Base-by-base conservation (phyloP, 2,329 filamentous ascomycete genomes). In the Tympanopsis confertula region DNA sequence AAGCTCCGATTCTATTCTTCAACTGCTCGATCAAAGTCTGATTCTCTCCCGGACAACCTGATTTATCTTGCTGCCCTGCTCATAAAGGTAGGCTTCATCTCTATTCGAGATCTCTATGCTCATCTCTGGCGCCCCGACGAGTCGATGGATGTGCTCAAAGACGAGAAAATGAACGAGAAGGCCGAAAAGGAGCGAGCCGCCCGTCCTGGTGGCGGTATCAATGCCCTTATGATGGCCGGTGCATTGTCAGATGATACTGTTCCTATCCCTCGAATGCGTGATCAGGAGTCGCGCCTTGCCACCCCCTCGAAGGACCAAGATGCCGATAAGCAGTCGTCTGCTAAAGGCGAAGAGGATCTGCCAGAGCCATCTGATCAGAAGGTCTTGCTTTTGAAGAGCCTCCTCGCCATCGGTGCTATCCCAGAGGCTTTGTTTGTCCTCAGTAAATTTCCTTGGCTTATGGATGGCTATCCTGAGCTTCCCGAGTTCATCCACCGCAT, bases 51-150 rank as follows among this genome's bases (percentile, higher is more conserved):
- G 0, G 85, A 91, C 28, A 98, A 98, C 48, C 69, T 98, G 3
- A 86, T 96, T 20, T 94, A 91, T 47, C 72, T 98, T 14, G 82
- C 88, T 0, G 88, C 91, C 1, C 71, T 96, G 22, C 73, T 98
- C 20, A 88, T 98, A 61, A 98, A 98, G 61, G 85, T 95, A 46
- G 93, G 91, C 1, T 98, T 98, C 56, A 86, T 98, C 42, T 95
- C 91, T 2, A 65, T 98, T 5, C 73, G 78, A 38, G 91, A 98
- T 52, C 66, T 98, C 1, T 96, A 94, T 55, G 81, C 87, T 13
- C 91, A 98, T 55, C 71, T 98, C 1, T 93, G 87, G 65, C 86
- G 91, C 5, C 63, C 72, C 1, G 91, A 96, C 46, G 78, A 86
- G 20, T 69, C 77, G 3, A 96, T 98, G 89, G 73, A 82, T 28